A percentile compares a stretch with the other conserved stretches of the same genome.
phyloP scores from a whole-genome alignment of 139 green algal genomes.

The Choricystis sp. region DNA sequence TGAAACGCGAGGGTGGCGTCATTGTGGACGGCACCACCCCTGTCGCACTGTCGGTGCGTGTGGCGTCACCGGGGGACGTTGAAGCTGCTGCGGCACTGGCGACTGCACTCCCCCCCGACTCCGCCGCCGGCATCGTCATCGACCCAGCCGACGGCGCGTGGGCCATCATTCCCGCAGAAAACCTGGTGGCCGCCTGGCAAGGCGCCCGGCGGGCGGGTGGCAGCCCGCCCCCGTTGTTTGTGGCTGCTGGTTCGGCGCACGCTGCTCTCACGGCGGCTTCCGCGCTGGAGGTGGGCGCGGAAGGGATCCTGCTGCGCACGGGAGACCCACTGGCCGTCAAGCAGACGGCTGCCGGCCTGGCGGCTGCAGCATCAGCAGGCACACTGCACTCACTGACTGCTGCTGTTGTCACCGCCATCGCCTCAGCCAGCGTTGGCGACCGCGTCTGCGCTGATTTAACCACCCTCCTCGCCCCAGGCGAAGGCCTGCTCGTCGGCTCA shows the following conservation, averaged over 20 bases:
- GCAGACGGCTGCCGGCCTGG: slow-evolving; percentile 18
- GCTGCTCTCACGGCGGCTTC: slow-evolving; percentile 51
- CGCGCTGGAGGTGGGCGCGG: slow-evolving; percentile 58
- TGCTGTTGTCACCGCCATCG: slow-evolving; percentile 32
- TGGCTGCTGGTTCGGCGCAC: slow-evolving; percentile 14
- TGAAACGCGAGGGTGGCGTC: not conserved
- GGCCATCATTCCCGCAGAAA: slow-evolving; percentile 78
- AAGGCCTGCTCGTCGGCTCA: slow-evolving; percentile 76
- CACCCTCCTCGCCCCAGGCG: slow-evolving; percentile 43
- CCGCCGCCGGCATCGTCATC: not conserved
- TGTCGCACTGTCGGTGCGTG: not conserved
- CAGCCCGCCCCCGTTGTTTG: slow-evolving; percentile 30
- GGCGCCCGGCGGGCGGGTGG: not conserved
- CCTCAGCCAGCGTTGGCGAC: slow-evolving; percentile 60
- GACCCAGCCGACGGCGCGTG: not conserved
- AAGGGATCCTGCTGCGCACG: slow-evolving; percentile 62
- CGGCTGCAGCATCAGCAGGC: slow-evolving; percentile 1
- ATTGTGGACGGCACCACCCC: not conserved
- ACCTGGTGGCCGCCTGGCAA: slow-evolving; percentile 67
- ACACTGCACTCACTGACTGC: slow-evolving; percentile 12
- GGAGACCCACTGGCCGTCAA: slow-evolving; percentile 41
- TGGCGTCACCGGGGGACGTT: not conserved
- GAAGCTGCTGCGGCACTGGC: too few species aligned
- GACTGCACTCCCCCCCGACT: not conserved
- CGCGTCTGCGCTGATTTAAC: slow-evolving; percentile 22